phyloP scores from a whole-genome alignment of 768 basidiomycete genomes.

The Symmetrospora coprosmae region DNA sequence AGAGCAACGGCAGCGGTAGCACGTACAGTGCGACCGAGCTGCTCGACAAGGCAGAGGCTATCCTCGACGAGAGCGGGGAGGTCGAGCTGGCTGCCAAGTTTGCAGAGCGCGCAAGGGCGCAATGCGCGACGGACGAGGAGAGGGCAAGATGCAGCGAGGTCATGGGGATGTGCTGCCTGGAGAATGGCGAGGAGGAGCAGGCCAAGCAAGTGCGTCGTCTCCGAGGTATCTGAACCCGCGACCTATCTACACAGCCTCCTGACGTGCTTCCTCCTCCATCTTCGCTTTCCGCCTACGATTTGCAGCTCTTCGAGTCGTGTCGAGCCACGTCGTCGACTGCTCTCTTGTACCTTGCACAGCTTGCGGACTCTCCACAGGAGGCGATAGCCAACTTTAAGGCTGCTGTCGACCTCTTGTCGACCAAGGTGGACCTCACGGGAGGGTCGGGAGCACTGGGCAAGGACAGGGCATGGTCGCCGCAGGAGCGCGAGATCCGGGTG shows the following conservation, averaged over 20 bases:
- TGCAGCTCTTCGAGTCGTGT: not conserved
- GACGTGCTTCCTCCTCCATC: too few species aligned
- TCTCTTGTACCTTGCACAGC: conserved; percentile 34
- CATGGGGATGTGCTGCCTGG: conserved; percentile 30
- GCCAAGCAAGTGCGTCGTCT: conserved; percentile 30
- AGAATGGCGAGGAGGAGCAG: conserved; percentile 26
- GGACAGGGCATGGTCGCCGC: conserved; percentile 25
- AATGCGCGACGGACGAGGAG: conserved; percentile 5
- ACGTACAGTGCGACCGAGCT: conserved; percentile 23
- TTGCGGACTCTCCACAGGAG: conserved; percentile 30
- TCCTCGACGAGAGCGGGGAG: conserved; percentile 23
- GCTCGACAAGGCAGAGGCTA: conserved; percentile 26
- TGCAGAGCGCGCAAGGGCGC: conserved; percentile 22
- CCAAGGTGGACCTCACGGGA: conserved; percentile 15
- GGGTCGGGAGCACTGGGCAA: conserved; percentile 18
- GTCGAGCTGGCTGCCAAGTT: conserved; percentile 26
- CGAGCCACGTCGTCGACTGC: conserved; percentile 26
- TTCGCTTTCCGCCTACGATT: not conserved
- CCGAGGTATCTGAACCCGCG: too few species aligned
- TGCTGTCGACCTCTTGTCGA: conserved; percentile 28
- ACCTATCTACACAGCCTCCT: too few species aligned
- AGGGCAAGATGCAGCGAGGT: conserved; percentile 26
- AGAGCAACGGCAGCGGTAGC: not conserved
- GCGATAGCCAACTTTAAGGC: conserved; percentile 26
- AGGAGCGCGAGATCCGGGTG: conserved; percentile 28